Conservation (phyloP, 306 rosid genomes). For the Datisca glomerata region DNA sequence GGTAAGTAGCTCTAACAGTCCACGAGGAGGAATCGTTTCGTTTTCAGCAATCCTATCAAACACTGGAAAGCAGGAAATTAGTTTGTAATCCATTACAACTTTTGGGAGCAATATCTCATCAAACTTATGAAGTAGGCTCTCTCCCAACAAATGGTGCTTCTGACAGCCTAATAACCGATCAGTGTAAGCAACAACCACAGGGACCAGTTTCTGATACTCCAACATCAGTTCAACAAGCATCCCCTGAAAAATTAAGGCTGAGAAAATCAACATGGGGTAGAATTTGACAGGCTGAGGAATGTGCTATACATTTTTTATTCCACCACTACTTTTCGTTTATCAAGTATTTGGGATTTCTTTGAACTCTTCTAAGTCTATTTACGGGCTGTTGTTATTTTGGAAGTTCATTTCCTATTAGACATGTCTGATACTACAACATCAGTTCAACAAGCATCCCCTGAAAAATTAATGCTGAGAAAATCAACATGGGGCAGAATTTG, state of each 20-base stretch:
- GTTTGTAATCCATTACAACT: conserved; percentile 60
- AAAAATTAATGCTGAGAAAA: conserved; percentile 7
- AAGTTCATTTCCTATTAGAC: no score
- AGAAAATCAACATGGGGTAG: conserved; percentile 6
- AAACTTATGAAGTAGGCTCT: conserved; percentile 75
- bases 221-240: conserved; percentile 73
- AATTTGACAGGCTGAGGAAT: no score
- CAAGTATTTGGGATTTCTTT: no score
- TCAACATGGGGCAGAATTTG: no score
- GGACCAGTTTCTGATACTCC: conserved; percentile 62
- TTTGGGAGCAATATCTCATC: conserved; percentile 81
- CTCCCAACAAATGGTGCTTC: conserved; percentile 84
- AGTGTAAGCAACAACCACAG: conserved; percentile 65
- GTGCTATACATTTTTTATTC: no score
- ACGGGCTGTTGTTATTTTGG: no score
- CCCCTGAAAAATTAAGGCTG: conserved; percentile 28
- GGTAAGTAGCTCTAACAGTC: conserved; percentile 62
- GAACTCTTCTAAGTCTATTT: no score
- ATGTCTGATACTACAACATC: conserved; percentile 58
- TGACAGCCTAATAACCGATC: conserved; percentile 77
- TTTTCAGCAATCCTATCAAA: conserved; percentile 83
- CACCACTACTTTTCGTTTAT: no score
- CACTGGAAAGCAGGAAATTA: conserved; percentile 66
- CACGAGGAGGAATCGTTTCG: conserved; percentile 61
- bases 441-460: conserved; percentile 74